Base-by-base conservation (phyloP, 73 alveolate species). In the Blepharisma japonicum region DNA sequence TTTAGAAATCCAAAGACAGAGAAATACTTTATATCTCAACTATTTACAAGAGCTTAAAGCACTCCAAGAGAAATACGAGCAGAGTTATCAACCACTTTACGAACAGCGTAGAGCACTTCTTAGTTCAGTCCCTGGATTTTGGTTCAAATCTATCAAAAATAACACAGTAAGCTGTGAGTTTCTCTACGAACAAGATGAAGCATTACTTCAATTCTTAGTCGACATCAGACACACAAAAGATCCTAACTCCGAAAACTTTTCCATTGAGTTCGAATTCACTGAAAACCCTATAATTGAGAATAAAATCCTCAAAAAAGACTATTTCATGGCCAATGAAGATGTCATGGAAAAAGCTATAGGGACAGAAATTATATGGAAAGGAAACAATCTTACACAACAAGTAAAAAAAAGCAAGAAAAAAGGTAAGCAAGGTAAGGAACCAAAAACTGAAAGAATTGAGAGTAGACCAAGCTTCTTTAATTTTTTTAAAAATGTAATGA, bases 351-450 rank as follows among this genome's bases (percentile, higher is more conserved):
- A 61, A 61, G 47, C 47, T 25, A 14, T 61, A 1, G 74, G 74
- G 74, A 61, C 74, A 14, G 74, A 61, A 9, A 61, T 61, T 61
- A 9, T 61, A 39, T 61, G 74, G 74, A 61, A 5, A 61, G 74
- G 74, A 11, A 39, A n/a, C 14, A 61, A 25, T 61, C 23, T 61
- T 8, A 61, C 74, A 25, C 74, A 61, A 25, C 14, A 61, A 61
- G 46, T 61, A 8, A 61, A 61, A 39, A 61, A 61, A 61, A 61
- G 47, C 47, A 61, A 61, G 47, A 53, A 53, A 14, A 53, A 20
- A 20, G 23, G 67, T 53, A 39, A 39, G 39, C 18, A 14, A 9
- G 38, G 11, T 5, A 39, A 61, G 74, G 49, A 61, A 25, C 18
- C 11, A 48, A 18, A 39, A 25, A 61, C 14, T 14, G 23, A 53